phyloP scores from a whole-genome alignment of 148 eudicot genomes.

The Rhododendron henanense region DNA sequence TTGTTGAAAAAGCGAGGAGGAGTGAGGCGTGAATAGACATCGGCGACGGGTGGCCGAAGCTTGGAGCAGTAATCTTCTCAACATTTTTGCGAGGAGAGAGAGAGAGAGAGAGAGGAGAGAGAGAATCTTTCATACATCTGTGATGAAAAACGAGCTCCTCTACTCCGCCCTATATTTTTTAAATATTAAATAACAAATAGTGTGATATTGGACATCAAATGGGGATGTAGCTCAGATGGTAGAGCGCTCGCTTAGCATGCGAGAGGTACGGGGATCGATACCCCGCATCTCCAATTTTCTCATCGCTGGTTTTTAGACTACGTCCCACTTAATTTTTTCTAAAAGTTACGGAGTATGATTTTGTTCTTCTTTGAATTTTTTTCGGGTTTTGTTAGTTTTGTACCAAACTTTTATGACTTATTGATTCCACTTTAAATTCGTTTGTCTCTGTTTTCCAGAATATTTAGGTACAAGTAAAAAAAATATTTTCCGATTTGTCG shows the following conservation, averaged over 20 bases:
- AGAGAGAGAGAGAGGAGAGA: background rate
- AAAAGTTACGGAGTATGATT: no score
- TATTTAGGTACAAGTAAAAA: no score
- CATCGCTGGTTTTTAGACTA: no score
- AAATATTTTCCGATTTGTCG: no score
- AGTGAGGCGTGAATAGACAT: conserved; percentile 11
- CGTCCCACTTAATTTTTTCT: no score
- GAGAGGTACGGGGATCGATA: conserved; percentile 99
- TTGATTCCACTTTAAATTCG: no score
- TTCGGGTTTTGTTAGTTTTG: no score
- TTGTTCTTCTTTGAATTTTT: no score
- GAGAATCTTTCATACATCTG: background rate
- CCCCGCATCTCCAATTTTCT: conserved; percentile 72
- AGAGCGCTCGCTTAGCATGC: conserved; percentile 99
- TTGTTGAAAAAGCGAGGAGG: conserved; percentile 14
- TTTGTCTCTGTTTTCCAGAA: no score
- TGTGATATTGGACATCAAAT: background rate
- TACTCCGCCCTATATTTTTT: no score
- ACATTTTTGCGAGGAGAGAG: conserved; percentile 21
- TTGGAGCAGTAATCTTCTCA: conserved; percentile 41
- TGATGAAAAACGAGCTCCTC: no score
- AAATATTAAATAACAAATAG: background rate
- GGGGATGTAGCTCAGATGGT: conserved; percentile 99
- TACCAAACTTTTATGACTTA: no score
- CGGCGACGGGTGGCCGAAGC: conserved; percentile 26